Evolutionary conservation across 2,329 filamentous ascomycete genomes (phyloP).

Genomic region (Lachnellula arida): DNA sequence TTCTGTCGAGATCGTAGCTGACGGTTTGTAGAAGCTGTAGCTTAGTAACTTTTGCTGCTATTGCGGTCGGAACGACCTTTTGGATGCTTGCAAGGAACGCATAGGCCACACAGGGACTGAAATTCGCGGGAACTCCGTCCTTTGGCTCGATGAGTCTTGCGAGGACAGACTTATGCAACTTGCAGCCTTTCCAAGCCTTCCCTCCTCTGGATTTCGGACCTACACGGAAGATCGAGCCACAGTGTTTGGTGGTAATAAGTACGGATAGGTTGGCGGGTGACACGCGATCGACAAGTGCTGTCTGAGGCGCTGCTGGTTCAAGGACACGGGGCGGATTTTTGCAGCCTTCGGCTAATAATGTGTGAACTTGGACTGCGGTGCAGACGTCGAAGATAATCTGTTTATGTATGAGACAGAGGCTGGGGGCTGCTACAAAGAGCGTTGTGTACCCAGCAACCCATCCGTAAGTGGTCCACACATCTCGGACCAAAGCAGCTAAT

Average conservation of each 20-base stretch:
- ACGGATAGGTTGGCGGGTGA: slow-evolving; percentile 9
- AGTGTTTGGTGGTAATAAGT: too few relatives aligned
- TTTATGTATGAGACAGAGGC: too few relatives aligned
- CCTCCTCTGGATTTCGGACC: not conserved
- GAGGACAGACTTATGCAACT: not conserved
- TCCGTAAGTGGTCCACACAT: too few relatives aligned
- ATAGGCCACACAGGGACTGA: not conserved
- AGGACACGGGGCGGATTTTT: slow-evolving; percentile 20
- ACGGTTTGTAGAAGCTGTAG: not conserved
- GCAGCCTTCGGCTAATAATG: too few relatives aligned
- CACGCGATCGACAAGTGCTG: slow-evolving; percentile 29
- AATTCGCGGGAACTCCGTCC: not conserved
- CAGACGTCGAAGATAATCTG: too few relatives aligned
- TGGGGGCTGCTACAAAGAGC: too few relatives aligned
- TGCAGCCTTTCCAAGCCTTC: not conserved
- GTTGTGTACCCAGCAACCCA: too few relatives aligned
- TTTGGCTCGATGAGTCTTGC: not conserved
- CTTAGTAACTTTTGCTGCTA: not conserved
- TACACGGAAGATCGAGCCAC: not conserved
- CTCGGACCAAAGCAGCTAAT: too few relatives aligned
- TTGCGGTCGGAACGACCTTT: not conserved
- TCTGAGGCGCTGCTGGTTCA: slow-evolving; percentile 22
- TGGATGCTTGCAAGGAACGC: not conserved
- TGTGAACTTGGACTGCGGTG: too few relatives aligned
- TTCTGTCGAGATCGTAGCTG: not conserved